Percentiles rank a stretch among this genome's conserved stretches.
Evolutionary conservation across 129 eudicot species (phyloP).

Genomic region (Lactuca saligna): DNA sequence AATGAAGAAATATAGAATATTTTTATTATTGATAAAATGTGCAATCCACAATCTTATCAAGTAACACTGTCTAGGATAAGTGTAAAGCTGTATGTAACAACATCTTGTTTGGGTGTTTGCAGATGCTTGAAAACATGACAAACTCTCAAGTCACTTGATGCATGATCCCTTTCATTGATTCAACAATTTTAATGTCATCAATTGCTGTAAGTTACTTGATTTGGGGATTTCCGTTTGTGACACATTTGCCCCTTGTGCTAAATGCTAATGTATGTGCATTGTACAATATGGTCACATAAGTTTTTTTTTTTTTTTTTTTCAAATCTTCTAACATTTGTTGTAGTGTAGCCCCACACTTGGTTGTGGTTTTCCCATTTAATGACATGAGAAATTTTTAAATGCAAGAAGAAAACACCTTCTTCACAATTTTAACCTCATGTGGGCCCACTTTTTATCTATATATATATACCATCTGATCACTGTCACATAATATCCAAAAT

Average conservation of each 20-base stretch:
- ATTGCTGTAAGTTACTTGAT: slow-evolving; percentile 19
- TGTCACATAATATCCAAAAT: slow-evolving; percentile 79
- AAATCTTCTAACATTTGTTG: not conserved
- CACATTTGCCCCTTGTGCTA: not conserved
- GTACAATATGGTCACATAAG: slow-evolving; percentile 9
- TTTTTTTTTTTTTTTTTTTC: not conserved
- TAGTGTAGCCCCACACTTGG: not conserved
- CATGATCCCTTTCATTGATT: slow-evolving; percentile 2
- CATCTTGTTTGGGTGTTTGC: slow-evolving; percentile 18
- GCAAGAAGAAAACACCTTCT: slow-evolving; percentile 38
- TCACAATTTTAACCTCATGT: slow-evolving; percentile 67
- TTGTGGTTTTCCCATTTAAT: not conserved
- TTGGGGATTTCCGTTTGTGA: slow-evolving; percentile 13
- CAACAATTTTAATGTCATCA: slow-evolving; percentile 8
- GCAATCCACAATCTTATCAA: not conserved
- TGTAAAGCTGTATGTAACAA: not conserved
- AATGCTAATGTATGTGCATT: not conserved
- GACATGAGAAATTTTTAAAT: no score
- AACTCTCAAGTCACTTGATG: slow-evolving; percentile 1
- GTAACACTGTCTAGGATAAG: no score
- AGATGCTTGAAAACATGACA: slow-evolving; percentile 25
- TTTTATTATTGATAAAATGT: no score
- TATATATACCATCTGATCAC: slow-evolving; percentile 75
- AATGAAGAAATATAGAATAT: no score
- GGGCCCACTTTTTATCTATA: slow-evolving; percentile 71